Conservation (phyloP, 2,329 filamentous ascomycete genomes). For the Coniochaeta hoffmannii region DNA sequence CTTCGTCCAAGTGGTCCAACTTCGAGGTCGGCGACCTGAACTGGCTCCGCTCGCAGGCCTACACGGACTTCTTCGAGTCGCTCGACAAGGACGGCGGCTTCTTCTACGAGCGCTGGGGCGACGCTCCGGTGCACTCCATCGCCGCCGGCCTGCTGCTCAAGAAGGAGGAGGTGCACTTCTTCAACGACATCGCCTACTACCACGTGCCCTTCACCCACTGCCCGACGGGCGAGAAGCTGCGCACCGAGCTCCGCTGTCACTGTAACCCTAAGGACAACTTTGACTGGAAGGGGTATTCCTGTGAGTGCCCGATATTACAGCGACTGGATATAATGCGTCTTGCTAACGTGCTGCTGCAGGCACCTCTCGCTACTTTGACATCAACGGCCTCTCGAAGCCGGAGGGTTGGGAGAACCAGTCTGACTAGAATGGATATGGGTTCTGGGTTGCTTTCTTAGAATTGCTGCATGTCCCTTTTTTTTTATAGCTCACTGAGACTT, state of each 20-base stretch:
- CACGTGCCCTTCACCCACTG: constrained; percentile 98
- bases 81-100: constrained; percentile 91
- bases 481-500: constrained; percentile 2
- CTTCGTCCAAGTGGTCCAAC: constrained; percentile 84
- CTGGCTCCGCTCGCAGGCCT: constrained; percentile 85
- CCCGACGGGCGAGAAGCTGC: constrained; percentile 79
- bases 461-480: not conserved
- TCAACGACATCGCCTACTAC: constrained; percentile 97
- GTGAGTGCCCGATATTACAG: constrained; percentile 46
- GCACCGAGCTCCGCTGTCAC: constrained; percentile 80
- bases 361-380: constrained; percentile 78
- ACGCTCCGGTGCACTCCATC: constrained; percentile 97
- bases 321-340: not conserved
- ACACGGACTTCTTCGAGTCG: constrained; percentile 82
- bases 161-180: constrained; percentile 96
- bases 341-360: constrained; percentile 36
- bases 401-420: constrained; percentile 73
- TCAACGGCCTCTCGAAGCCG: constrained; percentile 76
- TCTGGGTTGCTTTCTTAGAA: not conserved
- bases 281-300: constrained; percentile 98
- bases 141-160: constrained; percentile 79
- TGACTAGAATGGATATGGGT: constrained; percentile 25
- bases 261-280: constrained; percentile 97
- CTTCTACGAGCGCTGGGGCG: constrained; percentile 98
- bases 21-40: constrained; percentile 93